These are phyloP conservation scores for Elsinoe fawcettii DNA, from an alignment of 2,329 filamentous ascomycete species.

Conservation along the genomic window DNA sequence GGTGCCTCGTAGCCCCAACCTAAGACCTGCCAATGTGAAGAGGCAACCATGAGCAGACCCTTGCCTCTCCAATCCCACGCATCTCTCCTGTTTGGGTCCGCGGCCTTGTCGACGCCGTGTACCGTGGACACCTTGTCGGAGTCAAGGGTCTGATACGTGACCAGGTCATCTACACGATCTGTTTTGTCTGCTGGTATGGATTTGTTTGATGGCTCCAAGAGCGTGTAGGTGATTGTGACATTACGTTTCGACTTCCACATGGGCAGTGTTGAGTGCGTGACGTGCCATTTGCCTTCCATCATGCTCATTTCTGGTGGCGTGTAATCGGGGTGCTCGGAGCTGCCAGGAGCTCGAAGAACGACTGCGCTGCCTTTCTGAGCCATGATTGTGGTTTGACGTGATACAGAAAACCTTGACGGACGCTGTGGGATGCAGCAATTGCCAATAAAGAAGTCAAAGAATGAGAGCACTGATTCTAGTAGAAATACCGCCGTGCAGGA, in stretches of 20 bases:
- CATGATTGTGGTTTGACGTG: background rate
- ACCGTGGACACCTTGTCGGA: constrained; percentile 51
- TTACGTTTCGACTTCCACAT: constrained; percentile 79
- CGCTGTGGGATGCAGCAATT: too few relatives aligned
- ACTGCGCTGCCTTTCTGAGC: background rate
- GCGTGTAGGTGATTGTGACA: constrained; percentile 68
- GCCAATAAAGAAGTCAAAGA: background rate
- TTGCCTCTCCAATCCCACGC: constrained; percentile 72
- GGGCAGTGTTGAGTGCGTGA: constrained; percentile 65
- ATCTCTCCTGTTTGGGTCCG: constrained; percentile 28
- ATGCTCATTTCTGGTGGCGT: constrained; percentile 47
- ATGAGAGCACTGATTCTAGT: background rate
- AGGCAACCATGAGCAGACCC: constrained; percentile 63
- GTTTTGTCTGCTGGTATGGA: constrained; percentile 29
- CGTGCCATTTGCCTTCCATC: constrained; percentile 61
- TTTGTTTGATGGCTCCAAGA: constrained; percentile 37
- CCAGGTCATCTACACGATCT: constrained; percentile 60
- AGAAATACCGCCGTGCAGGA: background rate
- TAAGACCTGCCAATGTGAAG: constrained; percentile 72
- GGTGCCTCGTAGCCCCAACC: constrained; percentile 57
- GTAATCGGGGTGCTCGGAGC: constrained; percentile 25
- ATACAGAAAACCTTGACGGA: too few relatives aligned
- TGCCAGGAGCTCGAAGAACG: constrained; percentile 38
- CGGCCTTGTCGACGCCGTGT: constrained; percentile 54
- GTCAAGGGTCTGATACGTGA: constrained; percentile 56